A percentile compares a stretch with the other conserved stretches of the same genome.
phyloP scores from a whole-genome alignment of 495 filamentous ascomycete genomes.

The Evernia prunastri region DNA sequence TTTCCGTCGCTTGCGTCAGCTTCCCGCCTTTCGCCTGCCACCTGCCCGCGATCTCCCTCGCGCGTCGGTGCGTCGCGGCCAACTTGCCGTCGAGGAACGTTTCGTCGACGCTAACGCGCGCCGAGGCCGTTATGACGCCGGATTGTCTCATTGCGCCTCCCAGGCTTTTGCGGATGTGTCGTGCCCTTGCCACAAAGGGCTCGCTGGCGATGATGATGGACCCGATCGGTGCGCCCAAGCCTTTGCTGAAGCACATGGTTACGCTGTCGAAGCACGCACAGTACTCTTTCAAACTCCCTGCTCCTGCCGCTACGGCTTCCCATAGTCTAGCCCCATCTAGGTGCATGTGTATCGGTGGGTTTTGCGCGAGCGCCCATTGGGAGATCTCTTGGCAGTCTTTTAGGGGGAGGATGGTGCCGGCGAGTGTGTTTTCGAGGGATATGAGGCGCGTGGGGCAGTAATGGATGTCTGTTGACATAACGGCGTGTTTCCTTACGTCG shows the following conservation, averaged over 20 bases:
- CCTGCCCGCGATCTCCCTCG: conserved; percentile 53
- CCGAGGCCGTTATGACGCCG: conserved; percentile 43
- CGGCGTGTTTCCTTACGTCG: conserved; percentile 55
- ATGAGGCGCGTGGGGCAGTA: conserved; percentile 70
- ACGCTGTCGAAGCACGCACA: conserved; percentile 70
- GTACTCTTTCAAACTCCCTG: conserved; percentile 55
- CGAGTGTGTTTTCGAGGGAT: conserved; percentile 77
- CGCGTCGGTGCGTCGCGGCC: conserved; percentile 52
- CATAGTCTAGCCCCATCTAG: conserved; percentile 81
- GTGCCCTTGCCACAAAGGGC: conserved; percentile 60
- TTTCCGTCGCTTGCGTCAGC: conserved; percentile 49
- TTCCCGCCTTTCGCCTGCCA: conserved; percentile 55
- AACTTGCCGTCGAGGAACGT: conserved; percentile 60
- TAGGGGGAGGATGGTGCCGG: conserved; percentile 70
- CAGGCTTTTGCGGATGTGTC: conserved; percentile 77
- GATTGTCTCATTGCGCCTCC: conserved; percentile 78
- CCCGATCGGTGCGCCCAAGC: conserved; percentile 82
- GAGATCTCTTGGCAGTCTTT: conserved; percentile 59
- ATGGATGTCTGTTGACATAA: conserved; percentile 40
- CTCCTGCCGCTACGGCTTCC: conserved; percentile 61
- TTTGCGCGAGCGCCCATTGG: conserved; percentile 59
- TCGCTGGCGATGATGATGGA: conserved; percentile 65
- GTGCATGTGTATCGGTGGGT: conserved; percentile 57
- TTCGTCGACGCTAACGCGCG: conserved; percentile 44
- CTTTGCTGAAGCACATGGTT: conserved; percentile 82